Evolutionary conservation across 73 alveolate species (phyloP).

Genomic region (Breviolum minutum): DNA sequence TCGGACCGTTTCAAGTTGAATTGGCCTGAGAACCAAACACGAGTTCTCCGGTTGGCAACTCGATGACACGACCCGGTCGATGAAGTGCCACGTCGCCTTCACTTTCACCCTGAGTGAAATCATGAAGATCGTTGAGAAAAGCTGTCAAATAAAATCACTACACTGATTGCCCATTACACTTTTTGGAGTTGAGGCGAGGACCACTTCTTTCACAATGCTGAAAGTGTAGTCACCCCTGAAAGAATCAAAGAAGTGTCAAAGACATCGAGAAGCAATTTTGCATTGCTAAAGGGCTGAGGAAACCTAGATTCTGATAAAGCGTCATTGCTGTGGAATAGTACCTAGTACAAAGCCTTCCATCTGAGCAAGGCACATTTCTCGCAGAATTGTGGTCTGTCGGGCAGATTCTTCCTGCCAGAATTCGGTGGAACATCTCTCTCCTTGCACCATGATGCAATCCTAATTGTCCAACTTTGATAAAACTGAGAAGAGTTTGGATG

Average conservation of each 20-base stretch:
- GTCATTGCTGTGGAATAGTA: too few relatives aligned
- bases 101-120: slow-evolving; percentile 42
- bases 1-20: not conserved
- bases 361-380: slow-evolving; percentile 16
- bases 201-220: slow-evolving; percentile 54
- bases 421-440: too few relatives aligned
- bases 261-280: too few relatives aligned
- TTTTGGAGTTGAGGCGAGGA: not conserved
- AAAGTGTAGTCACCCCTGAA: slow-evolving; percentile 70
- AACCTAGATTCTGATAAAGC: too few relatives aligned
- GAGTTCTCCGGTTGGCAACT: slow-evolving; percentile 61
- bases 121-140: not conserved
- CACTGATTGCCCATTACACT: not conserved
- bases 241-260: too few relatives aligned
- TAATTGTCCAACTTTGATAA: too few relatives aligned
- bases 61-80: slow-evolving; percentile 75
- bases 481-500: too few relatives aligned
- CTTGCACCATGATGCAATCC: too few relatives aligned
- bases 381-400: slow-evolving; percentile 43
- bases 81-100: slow-evolving; percentile 49
- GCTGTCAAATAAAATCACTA: not conserved
- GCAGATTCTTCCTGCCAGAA: slow-evolving; percentile 51
- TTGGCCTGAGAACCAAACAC: not conserved
- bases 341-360: not conserved
- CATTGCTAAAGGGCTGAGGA: too few relatives aligned